Percentiles rank a stretch among this genome's conserved stretches.
Evolutionary conservation across 495 filamentous ascomycete genomes (phyloP).

Genomic region (Sporormia fimetaria): DNA sequence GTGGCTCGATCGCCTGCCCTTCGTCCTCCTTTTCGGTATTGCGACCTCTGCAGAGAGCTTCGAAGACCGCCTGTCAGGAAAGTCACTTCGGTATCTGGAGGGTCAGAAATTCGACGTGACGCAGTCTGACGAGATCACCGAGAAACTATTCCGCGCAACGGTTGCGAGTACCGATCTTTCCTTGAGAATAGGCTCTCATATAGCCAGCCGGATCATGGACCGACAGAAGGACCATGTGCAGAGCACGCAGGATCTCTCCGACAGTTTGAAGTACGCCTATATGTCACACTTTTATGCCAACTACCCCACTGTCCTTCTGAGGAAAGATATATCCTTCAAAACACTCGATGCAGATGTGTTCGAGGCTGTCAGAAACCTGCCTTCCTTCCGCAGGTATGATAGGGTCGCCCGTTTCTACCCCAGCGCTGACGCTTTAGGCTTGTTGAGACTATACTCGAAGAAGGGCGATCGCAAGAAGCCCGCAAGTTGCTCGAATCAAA

Average conservation of each 20-base stretch:
- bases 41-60: constrained; percentile 86
- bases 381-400: constrained; percentile 61
- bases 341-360: constrained; percentile 48
- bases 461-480: constrained; percentile 7
- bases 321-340: constrained; percentile 22
- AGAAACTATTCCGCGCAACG: constrained; percentile 63
- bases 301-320: constrained; percentile 58
- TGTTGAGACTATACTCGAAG: constrained; percentile 37
- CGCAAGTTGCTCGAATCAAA: constrained; percentile 21
- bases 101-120: constrained; percentile 79
- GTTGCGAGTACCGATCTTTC: constrained; percentile 43
- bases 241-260: constrained; percentile 68
- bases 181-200: constrained; percentile 58
- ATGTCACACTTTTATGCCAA: constrained; percentile 97
- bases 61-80: constrained; percentile 68
- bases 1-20: constrained; percentile 82
- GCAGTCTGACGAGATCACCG: constrained; percentile 60
- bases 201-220: constrained; percentile 53
- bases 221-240: constrained; percentile 78
- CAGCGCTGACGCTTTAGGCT: constrained; percentile 21
- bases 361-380: constrained; percentile 64
- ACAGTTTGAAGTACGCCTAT: constrained; percentile 79
- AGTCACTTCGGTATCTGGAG: constrained; percentile 54
- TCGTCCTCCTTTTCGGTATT: constrained; percentile 76
- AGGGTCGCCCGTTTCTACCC: constrained; percentile 24